Evolutionary conservation across 306 rosid species (phyloP).

Genomic region (Prunus salicina): DNA sequence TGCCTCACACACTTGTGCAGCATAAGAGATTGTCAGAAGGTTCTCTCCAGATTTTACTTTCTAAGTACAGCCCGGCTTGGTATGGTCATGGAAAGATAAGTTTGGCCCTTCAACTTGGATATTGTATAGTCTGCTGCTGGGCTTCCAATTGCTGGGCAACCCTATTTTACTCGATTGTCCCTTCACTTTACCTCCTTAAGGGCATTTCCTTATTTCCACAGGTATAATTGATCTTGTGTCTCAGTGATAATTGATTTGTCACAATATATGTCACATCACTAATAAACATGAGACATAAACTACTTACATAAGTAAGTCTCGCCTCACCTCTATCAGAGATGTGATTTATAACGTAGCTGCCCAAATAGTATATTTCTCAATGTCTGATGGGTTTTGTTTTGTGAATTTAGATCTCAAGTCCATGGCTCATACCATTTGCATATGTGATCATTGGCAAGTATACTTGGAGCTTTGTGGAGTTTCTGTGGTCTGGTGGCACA

Average conservation of each 20-base stretch:
- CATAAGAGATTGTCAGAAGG: conserved; percentile 86
- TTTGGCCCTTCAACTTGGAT: conserved; percentile 47
- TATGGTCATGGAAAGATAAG: conserved; percentile 43
- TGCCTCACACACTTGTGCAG: conserved; percentile 52
- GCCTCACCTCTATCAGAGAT: too few relatives aligned
- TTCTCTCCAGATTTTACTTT: conserved; percentile 43
- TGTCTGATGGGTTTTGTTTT: background rate
- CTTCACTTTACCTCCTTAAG: conserved; percentile 54
- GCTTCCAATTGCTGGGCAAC: conserved; percentile 48
- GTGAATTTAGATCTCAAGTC: conserved; percentile 49
- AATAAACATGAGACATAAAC: too few relatives aligned
- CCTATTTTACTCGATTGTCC: conserved; percentile 47
- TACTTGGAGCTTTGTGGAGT: conserved; percentile 44
- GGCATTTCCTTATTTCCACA: conserved; percentile 65
- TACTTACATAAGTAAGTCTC: too few relatives aligned
- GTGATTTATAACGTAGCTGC: too few relatives aligned
- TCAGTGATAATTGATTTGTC: background rate
- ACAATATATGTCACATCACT: background rate
- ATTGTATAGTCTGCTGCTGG: conserved; percentile 46
- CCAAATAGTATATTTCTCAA: background rate
- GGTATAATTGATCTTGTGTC: background rate
- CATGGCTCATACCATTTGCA: conserved; percentile 65
- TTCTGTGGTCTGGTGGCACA: conserved; percentile 4
- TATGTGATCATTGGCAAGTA: conserved; percentile 44
- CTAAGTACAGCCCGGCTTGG: conserved; percentile 4